A percentile compares a stretch with the other conserved stretches of the same genome.
Conservation (phyloP, 768 basidiomycete species). For the Macrolepiota fuliginosa region DNA sequence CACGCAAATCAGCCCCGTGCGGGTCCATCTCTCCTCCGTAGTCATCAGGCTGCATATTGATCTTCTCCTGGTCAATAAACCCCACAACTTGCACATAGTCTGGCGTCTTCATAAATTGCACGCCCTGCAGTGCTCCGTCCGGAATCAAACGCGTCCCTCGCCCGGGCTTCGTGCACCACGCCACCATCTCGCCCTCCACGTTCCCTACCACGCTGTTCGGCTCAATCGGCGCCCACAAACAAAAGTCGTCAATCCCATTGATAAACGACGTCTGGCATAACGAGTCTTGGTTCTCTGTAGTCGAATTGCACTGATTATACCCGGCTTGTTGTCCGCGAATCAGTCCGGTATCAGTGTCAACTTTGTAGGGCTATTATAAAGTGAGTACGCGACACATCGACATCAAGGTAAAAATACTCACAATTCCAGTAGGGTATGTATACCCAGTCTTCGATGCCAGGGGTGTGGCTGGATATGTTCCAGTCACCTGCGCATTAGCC, state of each 20-base stretch:
- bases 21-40: slow-evolving; percentile 79
- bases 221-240: slow-evolving; percentile 58
- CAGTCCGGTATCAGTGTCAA: slow-evolving; percentile 29
- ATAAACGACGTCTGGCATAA: slow-evolving; percentile 59
- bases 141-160: slow-evolving; percentile 75
- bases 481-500: slow-evolving; percentile 9
- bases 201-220: slow-evolving; percentile 59
- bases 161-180: slow-evolving; percentile 73
- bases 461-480: slow-evolving; percentile 37
- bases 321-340: slow-evolving; percentile 49
- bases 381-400: not conserved
- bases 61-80: slow-evolving; percentile 51
- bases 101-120: slow-evolving; percentile 62
- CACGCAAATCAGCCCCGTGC: slow-evolving; percentile 58
- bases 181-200: slow-evolving; percentile 70
- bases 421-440: slow-evolving; percentile 39
- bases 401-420: slow-evolving; percentile 18
- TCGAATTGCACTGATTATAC: slow-evolving; percentile 67
- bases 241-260: slow-evolving; percentile 62
- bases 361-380: slow-evolving; percentile 29
- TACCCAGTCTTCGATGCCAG: slow-evolving; percentile 38
- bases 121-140: slow-evolving; percentile 55
- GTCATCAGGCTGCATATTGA: slow-evolving; percentile 56
- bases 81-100: slow-evolving; percentile 67
- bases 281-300: slow-evolving; percentile 57